Evolutionary conservation across 257 asterid genomes (phyloP).

Genomic region (Solanum phureja): DNA sequence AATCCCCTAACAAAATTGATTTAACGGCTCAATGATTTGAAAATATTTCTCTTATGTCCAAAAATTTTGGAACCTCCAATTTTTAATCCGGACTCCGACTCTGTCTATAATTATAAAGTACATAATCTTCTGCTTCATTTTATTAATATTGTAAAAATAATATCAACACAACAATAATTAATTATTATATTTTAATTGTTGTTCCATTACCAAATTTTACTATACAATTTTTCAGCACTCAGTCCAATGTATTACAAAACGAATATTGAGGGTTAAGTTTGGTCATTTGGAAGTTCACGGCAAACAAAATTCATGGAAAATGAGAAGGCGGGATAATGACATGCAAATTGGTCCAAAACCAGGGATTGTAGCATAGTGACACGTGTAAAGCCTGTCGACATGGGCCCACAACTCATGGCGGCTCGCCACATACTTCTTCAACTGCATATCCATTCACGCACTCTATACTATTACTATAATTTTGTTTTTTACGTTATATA

Average conservation of each 20-base stretch:
- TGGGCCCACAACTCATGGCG: not conserved
- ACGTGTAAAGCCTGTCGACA: conserved; percentile 4
- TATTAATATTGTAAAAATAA: not conserved
- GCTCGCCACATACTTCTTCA: conserved; percentile 25
- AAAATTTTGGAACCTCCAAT: too few species aligned
- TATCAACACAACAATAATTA: not conserved
- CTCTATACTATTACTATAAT: not conserved
- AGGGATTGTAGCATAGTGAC: not conserved
- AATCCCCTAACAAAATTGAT: rapidly evolving
- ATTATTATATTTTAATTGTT: not conserved
- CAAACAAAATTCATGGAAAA: not conserved
- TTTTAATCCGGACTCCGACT: too few species aligned
- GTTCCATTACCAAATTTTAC: not conserved
- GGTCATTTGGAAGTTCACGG: not conserved
- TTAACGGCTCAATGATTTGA: too few species aligned
- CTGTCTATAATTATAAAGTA: not conserved
- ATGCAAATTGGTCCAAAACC: conserved; percentile 22
- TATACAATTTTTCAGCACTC: not conserved
- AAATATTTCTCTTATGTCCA: too few species aligned
- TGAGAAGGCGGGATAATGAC: not conserved
- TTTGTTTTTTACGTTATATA: too few species aligned
- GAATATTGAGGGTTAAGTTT: not conserved
- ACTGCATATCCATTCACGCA: conserved; percentile 5
- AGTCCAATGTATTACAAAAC: not conserved
- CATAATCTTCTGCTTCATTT: not conserved